Evolutionary conservation across 805 yeast genomes (phyloP).

Genomic region (Sungouiozyma ichnusensis): DNA sequence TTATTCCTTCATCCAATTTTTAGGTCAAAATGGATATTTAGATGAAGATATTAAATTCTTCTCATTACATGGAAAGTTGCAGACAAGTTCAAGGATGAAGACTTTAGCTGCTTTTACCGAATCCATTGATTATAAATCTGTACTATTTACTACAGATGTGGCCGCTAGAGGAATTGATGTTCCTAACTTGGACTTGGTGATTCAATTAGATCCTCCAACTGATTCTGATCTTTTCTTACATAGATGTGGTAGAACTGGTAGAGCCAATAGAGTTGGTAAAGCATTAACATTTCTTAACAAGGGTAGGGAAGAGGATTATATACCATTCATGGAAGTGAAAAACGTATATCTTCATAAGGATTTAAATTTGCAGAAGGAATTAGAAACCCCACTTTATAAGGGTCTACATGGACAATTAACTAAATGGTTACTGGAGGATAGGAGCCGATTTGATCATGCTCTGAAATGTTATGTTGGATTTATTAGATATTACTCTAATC

Average conservation of each 20-base stretch:
- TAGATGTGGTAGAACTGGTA: conserved; percentile 89
- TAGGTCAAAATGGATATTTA: conserved; percentile 25
- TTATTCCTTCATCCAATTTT: conserved; percentile 41
- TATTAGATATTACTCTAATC: conserved; percentile 76
- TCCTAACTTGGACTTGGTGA: conserved; percentile 85
- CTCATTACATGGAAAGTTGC: conserved; percentile 85
- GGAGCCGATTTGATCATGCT: conserved; percentile 75
- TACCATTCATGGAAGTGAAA: conserved; percentile 70
- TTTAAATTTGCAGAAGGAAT: conserved; percentile 9
- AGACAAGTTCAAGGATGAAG: conserved; percentile 66
- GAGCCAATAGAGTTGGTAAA: conserved; percentile 77
- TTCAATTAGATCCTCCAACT: conserved; percentile 92
- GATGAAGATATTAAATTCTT: conserved; percentile 35
- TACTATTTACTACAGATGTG: conserved; percentile 90
- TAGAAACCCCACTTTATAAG: not conserved
- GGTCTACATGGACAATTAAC: not conserved
- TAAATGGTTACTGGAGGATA: conserved; percentile 57
- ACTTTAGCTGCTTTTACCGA: conserved; percentile 55
- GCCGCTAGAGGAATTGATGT: conserved; percentile 96
- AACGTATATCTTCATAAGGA: conserved; percentile 41
- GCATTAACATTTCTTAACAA: conserved; percentile 64
- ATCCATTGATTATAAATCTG: conserved; percentile 35
- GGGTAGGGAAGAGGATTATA: conserved; percentile 72
- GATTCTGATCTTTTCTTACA: conserved; percentile 88
- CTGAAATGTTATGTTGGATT: conserved; percentile 74